These are phyloP conservation scores for Vitis labrusca DNA, from an alignment of 164 flowering plant genomes.

Conservation along the genomic window DNA sequence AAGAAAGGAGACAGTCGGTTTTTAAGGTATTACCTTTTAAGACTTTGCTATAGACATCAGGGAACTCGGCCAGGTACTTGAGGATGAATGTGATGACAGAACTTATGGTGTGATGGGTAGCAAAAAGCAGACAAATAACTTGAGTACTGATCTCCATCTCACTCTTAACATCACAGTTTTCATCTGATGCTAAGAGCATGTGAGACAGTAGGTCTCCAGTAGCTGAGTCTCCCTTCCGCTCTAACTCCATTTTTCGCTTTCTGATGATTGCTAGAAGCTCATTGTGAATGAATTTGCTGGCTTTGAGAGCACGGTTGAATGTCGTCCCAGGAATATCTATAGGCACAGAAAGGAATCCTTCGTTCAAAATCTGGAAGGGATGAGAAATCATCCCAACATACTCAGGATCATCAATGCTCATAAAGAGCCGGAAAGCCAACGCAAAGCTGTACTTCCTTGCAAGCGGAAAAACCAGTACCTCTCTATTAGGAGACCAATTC, in stretches of 20 bases:
- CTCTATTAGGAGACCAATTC: not conserved
- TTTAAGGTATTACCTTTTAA: not conserved
- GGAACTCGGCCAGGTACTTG: constrained; percentile 7
- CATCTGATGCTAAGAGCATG: not conserved
- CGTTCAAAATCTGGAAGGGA: not conserved
- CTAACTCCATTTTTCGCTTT: not conserved
- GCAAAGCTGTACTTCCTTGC: constrained; percentile 20
- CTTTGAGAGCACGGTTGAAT: constrained; percentile 2
- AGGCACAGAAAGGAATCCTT: constrained; percentile 2
- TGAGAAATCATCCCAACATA: not conserved
- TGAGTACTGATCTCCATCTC: constrained; percentile 8
- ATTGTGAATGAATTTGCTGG: not conserved
- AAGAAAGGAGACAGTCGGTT: too few species aligned
- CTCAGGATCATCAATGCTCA: constrained; percentile 8
- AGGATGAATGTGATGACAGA: constrained; percentile 4
- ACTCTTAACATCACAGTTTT: not conserved
- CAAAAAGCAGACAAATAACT: not conserved
- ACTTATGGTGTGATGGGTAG: constrained; percentile 3
- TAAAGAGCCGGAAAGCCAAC: constrained; percentile 27
- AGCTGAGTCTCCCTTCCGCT: not conserved
- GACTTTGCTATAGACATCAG: constrained; percentile 6
- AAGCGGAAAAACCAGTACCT: constrained; percentile 18
- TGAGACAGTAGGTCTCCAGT: not conserved
- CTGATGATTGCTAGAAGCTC: constrained; percentile 1
- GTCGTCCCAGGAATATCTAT: constrained; percentile 15